Percentiles rank a stretch among this genome's conserved stretches.
These are phyloP conservation scores for Sphaerulina populicola DNA, from an alignment of 2,329 filamentous ascomycete genomes.

Conservation along the genomic window DNA sequence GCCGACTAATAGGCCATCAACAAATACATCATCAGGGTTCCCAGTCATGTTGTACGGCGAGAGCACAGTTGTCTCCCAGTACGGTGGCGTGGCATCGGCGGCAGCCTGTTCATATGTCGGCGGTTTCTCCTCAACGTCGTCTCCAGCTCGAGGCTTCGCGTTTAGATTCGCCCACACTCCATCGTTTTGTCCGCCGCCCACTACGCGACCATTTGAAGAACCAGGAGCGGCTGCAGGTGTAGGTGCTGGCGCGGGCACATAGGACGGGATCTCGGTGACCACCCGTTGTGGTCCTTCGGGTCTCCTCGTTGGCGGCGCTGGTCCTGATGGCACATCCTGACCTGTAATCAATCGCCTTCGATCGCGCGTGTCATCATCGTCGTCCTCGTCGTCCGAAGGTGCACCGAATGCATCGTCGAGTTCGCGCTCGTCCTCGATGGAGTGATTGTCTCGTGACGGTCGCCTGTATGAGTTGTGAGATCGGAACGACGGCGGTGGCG, in stretches of 20 bases:
- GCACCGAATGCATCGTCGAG: constrained; percentile 84
- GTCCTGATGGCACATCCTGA: constrained; percentile 7
- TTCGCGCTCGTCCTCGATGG: constrained; percentile 61
- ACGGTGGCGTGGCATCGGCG: constrained; percentile 88
- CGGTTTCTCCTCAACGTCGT: constrained; percentile 81
- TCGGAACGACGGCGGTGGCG: constrained; percentile 69
- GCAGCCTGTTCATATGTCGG: constrained; percentile 99
- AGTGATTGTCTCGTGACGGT: constrained; percentile 46
- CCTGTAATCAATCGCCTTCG: constrained; percentile 65
- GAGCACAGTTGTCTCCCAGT: constrained; percentile 98
- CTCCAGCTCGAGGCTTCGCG: constrained; percentile 75
- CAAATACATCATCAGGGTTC: constrained; percentile 86
- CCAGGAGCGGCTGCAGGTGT: constrained; percentile 27
- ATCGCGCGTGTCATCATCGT: constrained; percentile 67
- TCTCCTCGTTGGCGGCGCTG: constrained; percentile 15
- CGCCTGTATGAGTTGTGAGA: constrained; percentile 66
- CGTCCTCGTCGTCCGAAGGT: constrained; percentile 56
- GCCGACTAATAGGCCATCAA: constrained; percentile 89
- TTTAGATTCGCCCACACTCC: constrained; percentile 94
- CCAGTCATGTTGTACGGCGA: constrained; percentile 83
- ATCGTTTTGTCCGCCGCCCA: constrained; percentile 66
- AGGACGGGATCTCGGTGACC: constrained; percentile 49
- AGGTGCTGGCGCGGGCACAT: constrained; percentile 30
- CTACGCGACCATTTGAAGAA: constrained; percentile 44
- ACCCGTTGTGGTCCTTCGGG: constrained; percentile 39